Percentiles rank a stretch among this genome's conserved stretches.
Conservation (phyloP, 2,329 filamentous ascomycete species). For the Neonectria coccinea region DNA sequence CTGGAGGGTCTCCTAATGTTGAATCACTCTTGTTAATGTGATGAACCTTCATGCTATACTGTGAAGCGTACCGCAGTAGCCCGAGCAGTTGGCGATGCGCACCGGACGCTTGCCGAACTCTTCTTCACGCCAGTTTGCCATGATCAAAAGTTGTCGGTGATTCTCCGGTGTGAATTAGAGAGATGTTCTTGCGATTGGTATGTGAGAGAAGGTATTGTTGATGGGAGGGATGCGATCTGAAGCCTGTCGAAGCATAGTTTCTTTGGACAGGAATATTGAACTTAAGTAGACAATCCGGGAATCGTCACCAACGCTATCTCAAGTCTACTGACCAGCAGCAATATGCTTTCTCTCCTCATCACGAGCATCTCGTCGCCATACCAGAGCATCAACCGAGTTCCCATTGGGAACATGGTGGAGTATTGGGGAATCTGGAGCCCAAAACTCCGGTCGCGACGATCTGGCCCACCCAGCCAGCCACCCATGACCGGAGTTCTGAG, state of each 20-base stretch:
- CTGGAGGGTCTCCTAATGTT: constrained; percentile 22
- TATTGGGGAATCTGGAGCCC: neutral
- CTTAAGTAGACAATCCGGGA: no score
- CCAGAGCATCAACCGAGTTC: neutral
- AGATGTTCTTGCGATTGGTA: neutral
- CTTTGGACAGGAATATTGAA: neutral
- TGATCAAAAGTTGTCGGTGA: neutral
- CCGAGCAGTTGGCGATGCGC: constrained; percentile 30
- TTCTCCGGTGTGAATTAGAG: neutral
- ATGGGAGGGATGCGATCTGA: neutral
- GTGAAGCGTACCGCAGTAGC: constrained; percentile 21
- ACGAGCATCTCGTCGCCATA: neutral
- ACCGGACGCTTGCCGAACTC: constrained; percentile 22
- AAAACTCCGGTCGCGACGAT: constrained; percentile 1
- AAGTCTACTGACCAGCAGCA: no score
- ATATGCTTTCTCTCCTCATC: neutral
- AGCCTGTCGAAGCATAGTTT: no score
- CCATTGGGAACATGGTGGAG: neutral
- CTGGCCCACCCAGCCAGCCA: neutral
- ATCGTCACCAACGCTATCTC: neutral
- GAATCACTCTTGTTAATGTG: neutral
- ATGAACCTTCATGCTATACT: neutral
- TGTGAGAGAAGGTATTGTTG: neutral
- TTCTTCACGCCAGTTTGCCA: constrained; percentile 16
- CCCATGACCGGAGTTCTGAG: constrained; percentile 2